Conservation (phyloP, 2,329 filamentous ascomycete genomes). For the Geoglossum cookeanum region DNA sequence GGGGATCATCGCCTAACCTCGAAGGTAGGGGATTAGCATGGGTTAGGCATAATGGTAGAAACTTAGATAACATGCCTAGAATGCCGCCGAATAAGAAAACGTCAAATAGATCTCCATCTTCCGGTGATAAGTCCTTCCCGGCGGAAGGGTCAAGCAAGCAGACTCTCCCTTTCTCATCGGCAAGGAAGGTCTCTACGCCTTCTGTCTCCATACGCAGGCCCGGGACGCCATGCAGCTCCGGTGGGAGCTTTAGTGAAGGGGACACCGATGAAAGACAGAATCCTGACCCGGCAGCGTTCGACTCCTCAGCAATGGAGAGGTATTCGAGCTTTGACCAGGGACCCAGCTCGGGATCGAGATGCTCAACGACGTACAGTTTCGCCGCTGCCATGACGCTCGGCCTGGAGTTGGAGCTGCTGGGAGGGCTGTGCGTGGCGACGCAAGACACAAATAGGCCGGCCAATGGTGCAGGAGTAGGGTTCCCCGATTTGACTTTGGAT, state of each 20-base stretch:
- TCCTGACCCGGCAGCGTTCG: slow-evolving; percentile 39
- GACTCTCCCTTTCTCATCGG: slow-evolving; percentile 50
- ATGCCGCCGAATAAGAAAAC: slow-evolving; percentile 94
- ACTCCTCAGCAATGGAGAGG: slow-evolving; percentile 67
- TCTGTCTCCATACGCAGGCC: slow-evolving; percentile 53
- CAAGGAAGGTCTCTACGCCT: slow-evolving; percentile 70
- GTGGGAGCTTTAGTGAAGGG: slow-evolving; percentile 37
- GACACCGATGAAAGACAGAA: slow-evolving; percentile 78
- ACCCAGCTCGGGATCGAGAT: slow-evolving; percentile 86
- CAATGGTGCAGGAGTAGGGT: neutral
- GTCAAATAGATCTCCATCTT: slow-evolving; percentile 68
- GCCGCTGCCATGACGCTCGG: neutral
- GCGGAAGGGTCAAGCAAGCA: slow-evolving; percentile 83
- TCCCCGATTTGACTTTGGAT: neutral
- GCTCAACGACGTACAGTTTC: slow-evolving; percentile 64
- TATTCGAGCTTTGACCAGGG: slow-evolving; percentile 93
- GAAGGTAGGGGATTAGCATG: neutral
- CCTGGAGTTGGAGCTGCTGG: neutral
- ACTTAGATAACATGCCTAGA: slow-evolving; percentile 38
- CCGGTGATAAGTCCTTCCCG: slow-evolving; percentile 58
- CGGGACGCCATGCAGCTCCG: slow-evolving; percentile 36
- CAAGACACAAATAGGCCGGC: neutral
- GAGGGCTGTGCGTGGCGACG: neutral
- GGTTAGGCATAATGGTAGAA: neutral
- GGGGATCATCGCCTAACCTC: slow-evolving; percentile 66